A percentile compares a stretch with the other conserved stretches of the same genome.
These are phyloP conservation scores for Massarina eburnea DNA, from an alignment of 2,329 filamentous ascomycete species.

Conservation along the genomic window DNA sequence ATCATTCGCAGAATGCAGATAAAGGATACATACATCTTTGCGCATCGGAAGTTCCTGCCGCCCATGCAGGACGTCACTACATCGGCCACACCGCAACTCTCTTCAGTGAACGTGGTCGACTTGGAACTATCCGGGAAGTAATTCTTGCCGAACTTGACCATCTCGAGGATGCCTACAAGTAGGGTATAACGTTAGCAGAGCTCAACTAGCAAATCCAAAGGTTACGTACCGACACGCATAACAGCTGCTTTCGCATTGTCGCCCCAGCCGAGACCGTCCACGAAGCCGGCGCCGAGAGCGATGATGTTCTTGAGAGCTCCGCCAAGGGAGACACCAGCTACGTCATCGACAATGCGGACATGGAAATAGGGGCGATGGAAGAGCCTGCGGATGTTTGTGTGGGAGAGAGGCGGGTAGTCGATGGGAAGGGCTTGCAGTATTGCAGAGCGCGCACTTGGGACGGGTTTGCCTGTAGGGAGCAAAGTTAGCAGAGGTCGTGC, in stretches of 20 bases:
- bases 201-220: too few relatives aligned
- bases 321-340: constrained; percentile 93
- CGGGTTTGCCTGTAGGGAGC: too few relatives aligned
- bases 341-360: constrained; percentile 88
- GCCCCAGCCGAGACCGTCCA: constrained; percentile 94
- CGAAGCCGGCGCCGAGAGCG: constrained; percentile 89
- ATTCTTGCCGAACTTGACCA: constrained; percentile 91
- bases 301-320: constrained; percentile 97
- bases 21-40: too few relatives aligned
- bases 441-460: constrained; percentile 63
- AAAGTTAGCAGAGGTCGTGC: too few relatives aligned
- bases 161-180: constrained; percentile 93
- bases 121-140: constrained; percentile 86
- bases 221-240: constrained; percentile 82
- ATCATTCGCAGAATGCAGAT: too few relatives aligned
- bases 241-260: constrained; percentile 99
- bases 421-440: constrained; percentile 74
- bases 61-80: constrained; percentile 91
- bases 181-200: too few relatives aligned
- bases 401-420: constrained; percentile 85
- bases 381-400: constrained; percentile 77
- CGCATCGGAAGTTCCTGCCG: constrained; percentile 91
- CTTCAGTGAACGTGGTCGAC: constrained; percentile 90
- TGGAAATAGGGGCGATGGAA: constrained; percentile 99
- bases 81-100: constrained; percentile 92